These are phyloP conservation scores for Sclerotiophoma versabilis DNA, from an alignment of 2,329 filamentous ascomycete species.

Conservation along the genomic window DNA sequence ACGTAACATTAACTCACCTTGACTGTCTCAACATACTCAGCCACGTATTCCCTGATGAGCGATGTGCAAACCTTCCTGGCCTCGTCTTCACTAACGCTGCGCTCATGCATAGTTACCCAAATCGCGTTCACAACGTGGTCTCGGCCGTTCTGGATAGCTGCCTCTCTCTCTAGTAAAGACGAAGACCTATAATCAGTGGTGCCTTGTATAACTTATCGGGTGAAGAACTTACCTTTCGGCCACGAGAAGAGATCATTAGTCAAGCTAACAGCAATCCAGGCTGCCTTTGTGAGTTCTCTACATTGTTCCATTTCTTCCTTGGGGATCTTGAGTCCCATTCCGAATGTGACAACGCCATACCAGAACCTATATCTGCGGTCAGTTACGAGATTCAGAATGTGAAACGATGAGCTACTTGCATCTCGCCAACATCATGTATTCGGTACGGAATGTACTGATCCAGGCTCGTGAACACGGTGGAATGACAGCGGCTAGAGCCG, in stretches of 20 bases:
- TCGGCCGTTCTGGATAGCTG: conserved; percentile 30
- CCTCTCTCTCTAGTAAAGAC: too few species aligned
- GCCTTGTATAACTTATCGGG: too few species aligned
- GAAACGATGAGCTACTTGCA: conserved; percentile 16
- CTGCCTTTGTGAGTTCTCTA: conserved; percentile 28
- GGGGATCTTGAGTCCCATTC: conserved; percentile 48
- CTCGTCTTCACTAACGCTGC: too few species aligned
- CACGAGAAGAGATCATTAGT: conserved; percentile 53
- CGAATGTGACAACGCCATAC: conserved; percentile 49
- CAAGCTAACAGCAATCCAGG: conserved; percentile 41
- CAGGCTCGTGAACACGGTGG: conserved; percentile 15
- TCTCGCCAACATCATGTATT: conserved; percentile 21
- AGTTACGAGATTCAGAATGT: background rate
- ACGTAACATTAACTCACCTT: too few species aligned
- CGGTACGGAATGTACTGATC: conserved; percentile 28
- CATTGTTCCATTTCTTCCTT: conserved; percentile 44
- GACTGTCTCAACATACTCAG: too few species aligned
- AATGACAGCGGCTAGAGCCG: conserved; percentile 5
- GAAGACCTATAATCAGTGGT: too few species aligned
- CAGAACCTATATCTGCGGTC: conserved; percentile 39
- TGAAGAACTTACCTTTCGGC: too few species aligned
- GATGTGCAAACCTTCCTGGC: too few species aligned
- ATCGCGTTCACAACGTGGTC: conserved; percentile 50
- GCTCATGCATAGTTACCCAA: conserved; percentile 35
- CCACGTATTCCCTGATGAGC: too few species aligned